phyloP scores from a whole-genome alignment of 2,329 filamentous ascomycete genomes.

The Curvularia eragrostidis region DNA sequence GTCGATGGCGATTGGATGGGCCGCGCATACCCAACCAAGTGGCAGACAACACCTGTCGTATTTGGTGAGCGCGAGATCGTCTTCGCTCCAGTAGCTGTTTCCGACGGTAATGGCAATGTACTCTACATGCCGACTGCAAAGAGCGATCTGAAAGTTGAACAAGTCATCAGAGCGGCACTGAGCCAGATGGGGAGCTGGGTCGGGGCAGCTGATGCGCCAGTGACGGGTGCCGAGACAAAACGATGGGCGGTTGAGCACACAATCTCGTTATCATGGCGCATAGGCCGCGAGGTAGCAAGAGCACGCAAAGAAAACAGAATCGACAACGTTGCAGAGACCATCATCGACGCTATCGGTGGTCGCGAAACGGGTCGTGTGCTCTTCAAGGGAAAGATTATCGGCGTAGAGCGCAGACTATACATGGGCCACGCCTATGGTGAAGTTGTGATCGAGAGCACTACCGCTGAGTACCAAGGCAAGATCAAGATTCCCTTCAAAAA shows the following conservation, averaged over 20 bases:
- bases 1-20: slow-evolving; percentile 60
- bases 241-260: slow-evolving; percentile 51
- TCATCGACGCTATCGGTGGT: slow-evolving; percentile 54
- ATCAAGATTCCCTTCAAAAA: slow-evolving; percentile 76
- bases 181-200: slow-evolving; percentile 48
- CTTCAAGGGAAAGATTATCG: slow-evolving; percentile 56
- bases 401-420: slow-evolving; percentile 51
- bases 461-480: slow-evolving; percentile 48
- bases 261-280: slow-evolving; percentile 49
- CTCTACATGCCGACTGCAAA: slow-evolving; percentile 49
- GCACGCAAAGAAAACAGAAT: slow-evolving; percentile 47
- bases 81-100: slow-evolving; percentile 49
- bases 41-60: slow-evolving; percentile 54
- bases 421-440: slow-evolving; percentile 54
- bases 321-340: slow-evolving; percentile 47
- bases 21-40: slow-evolving; percentile 55
- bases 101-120: slow-evolving; percentile 54
- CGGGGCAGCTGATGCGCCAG: slow-evolving; percentile 47
- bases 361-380: slow-evolving; percentile 48
- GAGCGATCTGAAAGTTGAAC: slow-evolving; percentile 49
- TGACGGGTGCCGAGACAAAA: slow-evolving; percentile 48
- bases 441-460: slow-evolving; percentile 48
- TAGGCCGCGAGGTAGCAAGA: slow-evolving; percentile 46
- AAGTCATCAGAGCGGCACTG: slow-evolving; percentile 47
- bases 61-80: slow-evolving; percentile 51